Percentiles rank a stretch among this genome's conserved stretches.
Evolutionary conservation across 2,329 filamentous ascomycete genomes (phyloP).

Genomic region (Phialocephala sp.): DNA sequence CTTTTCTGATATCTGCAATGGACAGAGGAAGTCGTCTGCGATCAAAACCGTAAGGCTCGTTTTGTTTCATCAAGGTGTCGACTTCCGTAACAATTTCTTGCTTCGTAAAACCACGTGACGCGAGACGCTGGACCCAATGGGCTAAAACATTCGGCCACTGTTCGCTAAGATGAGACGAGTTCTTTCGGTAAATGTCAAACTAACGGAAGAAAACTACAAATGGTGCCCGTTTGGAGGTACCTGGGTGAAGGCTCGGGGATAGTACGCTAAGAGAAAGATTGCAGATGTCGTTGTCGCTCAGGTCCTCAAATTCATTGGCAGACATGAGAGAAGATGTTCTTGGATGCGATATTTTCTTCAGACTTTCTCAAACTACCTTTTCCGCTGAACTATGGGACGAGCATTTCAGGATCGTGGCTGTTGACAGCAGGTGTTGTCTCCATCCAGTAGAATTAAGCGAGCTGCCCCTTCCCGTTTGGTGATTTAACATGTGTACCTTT

Average conservation of each 20-base stretch:
- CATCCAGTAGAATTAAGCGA: neutral
- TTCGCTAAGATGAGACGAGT: slow-evolving; percentile 23
- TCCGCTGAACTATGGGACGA: neutral
- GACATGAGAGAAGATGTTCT: neutral
- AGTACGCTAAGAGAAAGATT: slow-evolving; percentile 31
- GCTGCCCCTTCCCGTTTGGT: slow-evolving; percentile 1
- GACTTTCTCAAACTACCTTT: neutral
- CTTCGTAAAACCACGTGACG: slow-evolving; percentile 26
- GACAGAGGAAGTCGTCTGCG: neutral
- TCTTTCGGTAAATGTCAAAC: slow-evolving; percentile 36
- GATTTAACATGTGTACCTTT: neutral
- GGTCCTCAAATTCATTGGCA: neutral
- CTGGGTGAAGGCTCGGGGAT: slow-evolving; percentile 26
- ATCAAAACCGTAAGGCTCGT: slow-evolving; percentile 13
- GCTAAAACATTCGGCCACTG: slow-evolving; percentile 36
- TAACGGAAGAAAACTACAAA: slow-evolving; percentile 36
- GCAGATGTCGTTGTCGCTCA: slow-evolving; percentile 27
- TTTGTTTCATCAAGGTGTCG: slow-evolving; percentile 29
- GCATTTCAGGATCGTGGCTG: neutral
- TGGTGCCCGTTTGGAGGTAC: slow-evolving; percentile 22
- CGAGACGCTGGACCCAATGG: slow-evolving; percentile 36
- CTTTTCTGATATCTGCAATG: neutral
- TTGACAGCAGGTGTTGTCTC: neutral
- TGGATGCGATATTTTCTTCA: neutral
- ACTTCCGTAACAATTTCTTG: slow-evolving; percentile 28